phyloP scores from a whole-genome alignment of 176 grass and related monocot genomes.

The Calamus simplicifolius region DNA sequence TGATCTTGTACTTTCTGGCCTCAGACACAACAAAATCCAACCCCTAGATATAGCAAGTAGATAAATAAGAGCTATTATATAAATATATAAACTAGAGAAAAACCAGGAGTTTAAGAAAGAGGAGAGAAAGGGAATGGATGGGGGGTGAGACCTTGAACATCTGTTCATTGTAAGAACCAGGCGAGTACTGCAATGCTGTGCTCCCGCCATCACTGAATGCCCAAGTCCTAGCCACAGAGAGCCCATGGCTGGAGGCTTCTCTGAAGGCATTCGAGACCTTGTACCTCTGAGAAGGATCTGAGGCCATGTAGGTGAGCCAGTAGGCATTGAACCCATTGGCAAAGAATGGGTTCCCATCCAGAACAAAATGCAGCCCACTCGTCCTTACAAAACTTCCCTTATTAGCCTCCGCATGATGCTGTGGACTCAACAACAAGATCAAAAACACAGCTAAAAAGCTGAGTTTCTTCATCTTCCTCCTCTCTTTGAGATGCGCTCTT shows the following conservation, averaged over 20 bases:
- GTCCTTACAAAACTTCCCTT: conserved; percentile 40
- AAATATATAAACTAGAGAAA: background rate
- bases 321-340: conserved; percentile 97
- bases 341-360: conserved; percentile 72
- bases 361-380: conserved; percentile 59
- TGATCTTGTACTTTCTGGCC: conserved; percentile 56
- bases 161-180: conserved; percentile 82
- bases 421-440: conserved; percentile 30
- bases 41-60: conserved; percentile 29
- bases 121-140: background rate
- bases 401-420: conserved; percentile 11
- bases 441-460: conserved; percentile 19
- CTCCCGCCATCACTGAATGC: conserved; percentile 77
- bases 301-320: conserved; percentile 77
- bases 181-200: conserved; percentile 57
- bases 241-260: conserved; percentile 53
- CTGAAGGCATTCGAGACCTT: conserved; percentile 48
- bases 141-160: conserved; percentile 57
- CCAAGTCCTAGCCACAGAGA: conserved; percentile 85
- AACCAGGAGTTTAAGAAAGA: conserved; percentile 4
- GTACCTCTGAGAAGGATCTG: conserved; percentile 49
- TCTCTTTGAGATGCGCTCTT: conserved; percentile 1
- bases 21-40: conserved; percentile 89
- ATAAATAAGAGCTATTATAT: background rate
- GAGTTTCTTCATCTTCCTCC: background rate